Evolutionary conservation across 495 filamentous ascomycete genomes (phyloP).

Genomic region (Pyrenula aspistea): DNA sequence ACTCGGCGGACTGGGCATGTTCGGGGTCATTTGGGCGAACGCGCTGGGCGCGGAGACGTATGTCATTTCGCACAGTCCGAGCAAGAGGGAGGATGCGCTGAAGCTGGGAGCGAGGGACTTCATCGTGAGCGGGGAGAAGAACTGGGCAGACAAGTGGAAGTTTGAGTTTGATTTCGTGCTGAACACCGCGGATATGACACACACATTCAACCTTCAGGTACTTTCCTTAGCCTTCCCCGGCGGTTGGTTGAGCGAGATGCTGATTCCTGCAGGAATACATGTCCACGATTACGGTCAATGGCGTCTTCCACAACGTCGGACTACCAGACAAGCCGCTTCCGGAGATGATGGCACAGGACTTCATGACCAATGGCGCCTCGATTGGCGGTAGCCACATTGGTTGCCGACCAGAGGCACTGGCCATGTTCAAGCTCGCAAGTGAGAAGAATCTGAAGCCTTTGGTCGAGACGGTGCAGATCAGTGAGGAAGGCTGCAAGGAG

Average conservation of each 20-base stretch:
- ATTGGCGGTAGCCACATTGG: constrained; percentile 77
- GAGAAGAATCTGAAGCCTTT: constrained; percentile 72
- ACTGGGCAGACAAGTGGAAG: constrained; percentile 45
- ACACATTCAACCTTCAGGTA: constrained; percentile 28
- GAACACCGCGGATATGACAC: constrained; percentile 37
- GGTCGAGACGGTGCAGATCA: constrained; percentile 69
- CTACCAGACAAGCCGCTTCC: constrained; percentile 72
- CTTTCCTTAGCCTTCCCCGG: background rate
- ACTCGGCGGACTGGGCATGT: constrained; percentile 66
- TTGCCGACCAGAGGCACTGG: constrained; percentile 64
- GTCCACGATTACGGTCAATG: constrained; percentile 70
- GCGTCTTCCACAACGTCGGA: constrained; percentile 71
- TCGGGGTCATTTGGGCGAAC: constrained; percentile 58
- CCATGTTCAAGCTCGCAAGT: constrained; percentile 71
- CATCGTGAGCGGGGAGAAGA: constrained; percentile 52
- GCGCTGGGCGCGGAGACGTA: constrained; percentile 60
- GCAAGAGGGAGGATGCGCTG: constrained; percentile 56
- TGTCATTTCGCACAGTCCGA: constrained; percentile 55
- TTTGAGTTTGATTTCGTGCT: constrained; percentile 50
- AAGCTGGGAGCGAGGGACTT: constrained; percentile 66
- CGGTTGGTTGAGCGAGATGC: too few relatives aligned
- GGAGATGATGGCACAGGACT: constrained; percentile 61
- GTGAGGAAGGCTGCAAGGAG: constrained; percentile 53
- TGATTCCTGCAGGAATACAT: constrained; percentile 44
- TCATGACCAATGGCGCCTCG: constrained; percentile 64